Base-by-base conservation (phyloP, 2,329 filamentous ascomycete genomes). In the Colletotrichum echinochloae region DNA sequence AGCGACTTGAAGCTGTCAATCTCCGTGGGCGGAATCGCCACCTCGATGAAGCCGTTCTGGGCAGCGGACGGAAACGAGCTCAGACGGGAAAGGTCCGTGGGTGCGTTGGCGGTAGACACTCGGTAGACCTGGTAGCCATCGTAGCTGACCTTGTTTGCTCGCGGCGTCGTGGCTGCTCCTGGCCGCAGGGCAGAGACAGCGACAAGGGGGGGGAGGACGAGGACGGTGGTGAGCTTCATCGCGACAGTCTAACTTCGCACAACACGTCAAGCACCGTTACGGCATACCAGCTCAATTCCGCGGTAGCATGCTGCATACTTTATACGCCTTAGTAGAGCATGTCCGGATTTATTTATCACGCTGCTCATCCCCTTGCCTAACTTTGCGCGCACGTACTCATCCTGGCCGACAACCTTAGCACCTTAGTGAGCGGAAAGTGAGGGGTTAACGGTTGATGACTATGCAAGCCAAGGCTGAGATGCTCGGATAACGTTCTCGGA, bases 101-200 rank as follows among this genome's bases (percentile, higher is more conserved):
- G 61, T n/a, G 56, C 66, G 30, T 70, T 52, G 14, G 74, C 64
- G 3, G 60, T 61, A 5, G 62, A 59, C 35, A 81, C 73, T 28
- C 76, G 76, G 66, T 77, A 79, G 30, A 80, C 74, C 57, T 77
- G 78, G 56, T 80, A 80, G 33, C 78, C 78, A 49, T 79, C 75
- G 61, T 80, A 81, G 60, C 70, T 75, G 59, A 76, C 66, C 37
- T 60, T 72, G 28, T 49, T 26, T 11, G 70, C 63, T 20, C 48
- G 62, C 12, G 57, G 23, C 16, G 44, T 18, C 48, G 35, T 44
- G 37, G 39, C 30, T 8, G 20, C n/a, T 4, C 48, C 18, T 5
- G 59, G 39, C 28, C 37, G 39, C 5, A 61, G n/a, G 26, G 57
- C 55, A 23, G 68, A 59, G 33, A 51, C 55, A 9, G 70, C 60